Conservation (phyloP, 306 rosid genomes). For the Cicer pinnatifidum region DNA sequence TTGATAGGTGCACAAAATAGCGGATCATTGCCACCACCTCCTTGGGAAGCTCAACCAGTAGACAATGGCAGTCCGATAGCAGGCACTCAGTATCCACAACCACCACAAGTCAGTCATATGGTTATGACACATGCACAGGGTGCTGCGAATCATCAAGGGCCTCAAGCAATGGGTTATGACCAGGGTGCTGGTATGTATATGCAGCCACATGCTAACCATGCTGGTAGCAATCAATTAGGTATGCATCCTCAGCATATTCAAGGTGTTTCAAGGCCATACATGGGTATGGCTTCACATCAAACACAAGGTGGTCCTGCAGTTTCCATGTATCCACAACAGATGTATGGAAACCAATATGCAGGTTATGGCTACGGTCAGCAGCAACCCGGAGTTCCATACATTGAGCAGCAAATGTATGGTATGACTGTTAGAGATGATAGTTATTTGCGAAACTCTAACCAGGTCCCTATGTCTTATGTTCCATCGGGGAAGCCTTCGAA, state of each 20-base stretch:
- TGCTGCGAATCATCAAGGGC: conserved; percentile 58
- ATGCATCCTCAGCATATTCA: conserved; percentile 58
- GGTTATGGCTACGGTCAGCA: conserved; percentile 78
- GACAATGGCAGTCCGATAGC: conserved; percentile 61
- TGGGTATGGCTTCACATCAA: conserved; percentile 67
- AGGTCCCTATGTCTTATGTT: conserved; percentile 61
- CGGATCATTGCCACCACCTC: conserved; percentile 91
- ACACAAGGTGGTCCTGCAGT: conserved; percentile 57
- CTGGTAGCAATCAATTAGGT: conserved; percentile 64
- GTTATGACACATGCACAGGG: conserved; percentile 54
- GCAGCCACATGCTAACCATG: conserved; percentile 68
- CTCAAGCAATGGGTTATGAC: conserved; percentile 61
- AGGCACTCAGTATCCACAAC: conserved; percentile 64
- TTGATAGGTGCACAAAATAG: conserved; percentile 62
- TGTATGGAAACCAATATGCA: conserved; percentile 71
- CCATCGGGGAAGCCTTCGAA: conserved; percentile 76
- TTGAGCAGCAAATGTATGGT: conserved; percentile 85
- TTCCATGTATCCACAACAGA: conserved; percentile 71
- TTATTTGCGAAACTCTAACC: conserved; percentile 65
- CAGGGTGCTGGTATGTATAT: conserved; percentile 74
- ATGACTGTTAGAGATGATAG: conserved; percentile 67
- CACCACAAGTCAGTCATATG: conserved; percentile 59
- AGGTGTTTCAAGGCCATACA: conserved; percentile 57
- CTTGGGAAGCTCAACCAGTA: conserved; percentile 85
- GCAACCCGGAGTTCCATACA: conserved; percentile 61